Base-by-base conservation (phyloP, 2,329 filamentous ascomycete species). In the Aspergillus arachidicola region DNA sequence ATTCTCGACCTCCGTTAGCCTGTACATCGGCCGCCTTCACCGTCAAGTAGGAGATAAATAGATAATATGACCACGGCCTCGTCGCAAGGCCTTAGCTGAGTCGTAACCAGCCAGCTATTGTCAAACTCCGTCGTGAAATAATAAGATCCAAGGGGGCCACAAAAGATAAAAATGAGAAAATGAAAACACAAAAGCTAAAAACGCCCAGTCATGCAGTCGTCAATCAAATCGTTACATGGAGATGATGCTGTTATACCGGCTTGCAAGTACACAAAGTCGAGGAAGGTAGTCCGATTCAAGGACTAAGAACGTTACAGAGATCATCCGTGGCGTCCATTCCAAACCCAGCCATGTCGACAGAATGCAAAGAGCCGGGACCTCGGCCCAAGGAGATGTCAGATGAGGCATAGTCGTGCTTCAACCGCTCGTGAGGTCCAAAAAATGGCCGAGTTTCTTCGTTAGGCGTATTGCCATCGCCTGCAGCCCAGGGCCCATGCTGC, bases 331-430 rank as follows among this genome's bases (percentile, higher is more conserved):
- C 71, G 68, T 81, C 79, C 36, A 79, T 74, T 32, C 78, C 78
- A 59, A 81, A 81, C 16, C 77, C 79, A 61, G 78, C 78, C 78
- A 81, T 81, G 59, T 81, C 79, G 64, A 80, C 78, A 12, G 78
- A 80, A 65, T 81, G 78, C 58, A 81, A 68, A 7, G 79, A 81
- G 6, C 78, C 78, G 5, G 79, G 79, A 0, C 78, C 78, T 50
- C 77, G 76, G 36, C 78, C 78, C 21, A 80, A 64, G 32, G 79
- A 80, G 57, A 81, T 78, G 60, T 80, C 78, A 26, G 79, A 80
- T 12, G 78, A 79, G 34, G 77, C 78, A 70, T 80, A 80, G 66
- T 80, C 78, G 63, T 80, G 75, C 67, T 79, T 78, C 28, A 80
- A 71, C 57, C 78, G 78, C 61, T 79, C 75, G 60, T 80, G 78